Evolutionary conservation across 164 flowering plant genomes (phyloP).

Genomic region (Liquidambar formosana): DNA sequence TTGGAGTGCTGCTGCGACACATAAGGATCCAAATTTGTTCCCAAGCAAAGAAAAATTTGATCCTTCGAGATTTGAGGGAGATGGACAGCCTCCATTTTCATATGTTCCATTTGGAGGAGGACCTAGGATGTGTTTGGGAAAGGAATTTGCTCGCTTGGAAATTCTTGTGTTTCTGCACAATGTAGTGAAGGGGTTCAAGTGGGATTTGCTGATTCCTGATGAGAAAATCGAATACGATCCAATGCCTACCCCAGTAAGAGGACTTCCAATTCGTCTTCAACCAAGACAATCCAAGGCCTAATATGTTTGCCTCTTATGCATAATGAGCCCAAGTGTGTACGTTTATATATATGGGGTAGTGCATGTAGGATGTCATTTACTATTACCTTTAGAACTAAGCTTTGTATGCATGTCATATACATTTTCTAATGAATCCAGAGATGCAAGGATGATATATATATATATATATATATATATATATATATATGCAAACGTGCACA

Average conservation of each 20-base stretch:
- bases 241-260: conserved; percentile 15
- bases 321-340: too few species aligned
- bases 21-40: conserved; percentile 11
- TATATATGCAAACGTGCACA: too few species aligned
- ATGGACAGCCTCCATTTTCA: conserved; percentile 16
- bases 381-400: too few species aligned
- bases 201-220: conserved; percentile 17
- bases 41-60: conserved; percentile 10
- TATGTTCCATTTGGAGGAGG: conserved; percentile 23
- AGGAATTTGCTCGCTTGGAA: conserved; percentile 16
- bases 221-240: conserved; percentile 18
- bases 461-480: too few species aligned
- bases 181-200: conserved; percentile 18
- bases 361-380: too few species aligned
- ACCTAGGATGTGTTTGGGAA: conserved; percentile 21
- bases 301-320: neutral
- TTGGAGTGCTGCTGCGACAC: conserved; percentile 16
- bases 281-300: neutral
- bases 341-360: too few species aligned
- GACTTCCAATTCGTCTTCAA: conserved; percentile 19
- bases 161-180: conserved; percentile 20
- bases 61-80: conserved; percentile 21
- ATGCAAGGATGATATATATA: too few species aligned
- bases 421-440: too few species aligned
- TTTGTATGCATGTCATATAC: too few species aligned